Evolutionary conservation across 495 filamentous ascomycete genomes (phyloP), one percentile per base, ranked within the genome.

Genomic region (Astrocystis sublimbata): DNA sequence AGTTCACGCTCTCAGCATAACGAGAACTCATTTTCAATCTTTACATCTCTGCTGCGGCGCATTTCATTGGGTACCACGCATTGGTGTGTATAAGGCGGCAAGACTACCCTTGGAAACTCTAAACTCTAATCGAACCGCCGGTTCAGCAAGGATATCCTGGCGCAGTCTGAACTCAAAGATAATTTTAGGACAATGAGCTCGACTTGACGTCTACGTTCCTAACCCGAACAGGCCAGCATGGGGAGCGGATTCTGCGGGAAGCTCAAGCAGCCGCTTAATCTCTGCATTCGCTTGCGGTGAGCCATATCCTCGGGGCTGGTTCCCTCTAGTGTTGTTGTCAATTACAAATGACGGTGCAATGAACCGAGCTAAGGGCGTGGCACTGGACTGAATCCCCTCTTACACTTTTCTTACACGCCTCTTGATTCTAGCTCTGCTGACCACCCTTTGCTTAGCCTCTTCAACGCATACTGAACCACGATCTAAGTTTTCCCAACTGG

Each of bases 231-330:
- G 10, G 33, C 45, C 28, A 45, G 26, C 10, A 24, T n/a, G n/a
- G 21, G 26, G 15, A 31, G n/a, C 38, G 24, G 40, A 43, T 57
- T n/a, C n/a, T 13, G 36, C 36, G 47, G 58, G 19, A 61, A 53
- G 58, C 38, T 42, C 36, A 53, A 26, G 13, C 26, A 26, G 9
- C 21, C 12, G 45, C 23, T 26, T 8, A 12, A 23, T 1, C 23
- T 31, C 28, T 50, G 33, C 15, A 24, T 49, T 50, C 40, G 42
- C 21, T 31, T 31, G 35, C n/a, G 26, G 23, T 24, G 58, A 60
- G 47, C 58, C 58, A 26, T 53, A 49, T 45, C 58, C 47, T 61
- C 19, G 58, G 58, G 24, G 9, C 50, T 42, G 58, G 47, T 36
- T 42, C 52, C 52, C 15, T 49, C 33, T 46, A 38, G 15, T 9